phyloP scores from a whole-genome alignment of 495 filamentous ascomycete species.

The Amphirosellinia nigrospora region DNA sequence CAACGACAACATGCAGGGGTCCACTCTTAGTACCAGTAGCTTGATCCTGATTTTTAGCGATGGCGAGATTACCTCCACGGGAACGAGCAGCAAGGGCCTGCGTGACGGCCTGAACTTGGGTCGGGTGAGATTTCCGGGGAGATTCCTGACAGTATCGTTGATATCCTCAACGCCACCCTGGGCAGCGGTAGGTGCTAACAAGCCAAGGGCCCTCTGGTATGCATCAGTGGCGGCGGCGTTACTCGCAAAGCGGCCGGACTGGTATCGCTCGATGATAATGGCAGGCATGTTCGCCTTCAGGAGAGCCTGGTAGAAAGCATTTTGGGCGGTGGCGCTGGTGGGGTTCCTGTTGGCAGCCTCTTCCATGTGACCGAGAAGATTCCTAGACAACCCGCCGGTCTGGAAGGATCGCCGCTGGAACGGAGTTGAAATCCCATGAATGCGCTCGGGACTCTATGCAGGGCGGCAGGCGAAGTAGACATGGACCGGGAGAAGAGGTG shows the following conservation, averaged over 20 bases:
- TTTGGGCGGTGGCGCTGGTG: constrained; percentile 81
- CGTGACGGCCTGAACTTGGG: constrained; percentile 81
- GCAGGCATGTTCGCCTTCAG: constrained; percentile 89
- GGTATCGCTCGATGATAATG: constrained; percentile 87
- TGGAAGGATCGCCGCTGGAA: constrained; percentile 47
- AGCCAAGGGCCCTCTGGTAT: constrained; percentile 76
- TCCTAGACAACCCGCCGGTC: constrained; percentile 50
- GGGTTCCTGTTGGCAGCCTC: constrained; percentile 91
- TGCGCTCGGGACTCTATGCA: constrained; percentile 32
- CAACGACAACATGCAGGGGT: constrained; percentile 94
- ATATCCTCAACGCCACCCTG: constrained; percentile 41
- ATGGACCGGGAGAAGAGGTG: constrained; percentile 30
- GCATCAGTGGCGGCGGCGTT: constrained; percentile 74
- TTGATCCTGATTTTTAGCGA: constrained; percentile 48
- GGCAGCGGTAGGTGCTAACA: constrained; percentile 51
- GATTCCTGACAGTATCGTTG: constrained; percentile 37
- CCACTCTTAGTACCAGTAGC: constrained; percentile 71
- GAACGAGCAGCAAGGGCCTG: constrained; percentile 83
- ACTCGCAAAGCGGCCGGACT: constrained; percentile 80
- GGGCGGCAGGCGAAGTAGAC: constrained; percentile 32
- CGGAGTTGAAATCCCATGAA: constrained; percentile 28
- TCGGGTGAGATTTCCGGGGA: constrained; percentile 54
- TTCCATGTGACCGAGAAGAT: constrained; percentile 64
- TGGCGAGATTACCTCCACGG: constrained; percentile 68
- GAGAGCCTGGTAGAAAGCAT: constrained; percentile 91